Evolutionary conservation across 164 flowering plant species (phyloP), one percentile per base, ranked within the genome.

Genomic region (Santalum album): DNA sequence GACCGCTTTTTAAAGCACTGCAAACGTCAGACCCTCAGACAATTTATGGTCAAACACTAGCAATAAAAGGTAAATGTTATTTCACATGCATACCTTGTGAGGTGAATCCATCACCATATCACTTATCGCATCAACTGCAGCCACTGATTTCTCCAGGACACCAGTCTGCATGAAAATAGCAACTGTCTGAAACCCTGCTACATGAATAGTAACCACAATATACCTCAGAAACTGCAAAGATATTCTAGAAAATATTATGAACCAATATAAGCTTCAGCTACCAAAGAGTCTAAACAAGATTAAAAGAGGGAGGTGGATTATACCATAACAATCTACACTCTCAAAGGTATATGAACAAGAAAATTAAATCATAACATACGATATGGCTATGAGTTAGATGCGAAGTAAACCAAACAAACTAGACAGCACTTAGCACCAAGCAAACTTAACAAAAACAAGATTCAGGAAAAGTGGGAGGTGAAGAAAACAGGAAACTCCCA

Each of bases 161-260:
- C 83, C 95, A 84, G 78, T 87, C 99, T 94, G 99, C 99, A 94
- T 78, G 92, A 90, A 94, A 94, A 94, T 80, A 87, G 85, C 77
- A 94, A 89, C 88, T 83, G 85, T 83, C 97, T 87, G 95, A 94
- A 87, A 85, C 82, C 97, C 94, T 85, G 90, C 88, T 90, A 69
- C 89, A 90, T 82, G 78, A 66, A 82, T 81, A 54, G 62, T 85
- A 84, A 78, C 82, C 83, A 82, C 68, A 82, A 71, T 69, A 25
- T 71, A 76, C 90, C 92, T 90, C 73, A 87, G 88, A 77, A 72
- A 72, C 69, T 26, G 69, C 71, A 65, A 74, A 50, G 49, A 53
- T 53, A 51, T 43, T 38, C 39, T 29, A 63, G 53, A 68, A 63
- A 53, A 59, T 58, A 69, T 24, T 60, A 7, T 51, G 59, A 64